Evolutionary conservation across 2,329 filamentous ascomycete species (phyloP), one percentile per base, ranked within the genome.

Genomic region (Thielaviopsis euricoi): DNA sequence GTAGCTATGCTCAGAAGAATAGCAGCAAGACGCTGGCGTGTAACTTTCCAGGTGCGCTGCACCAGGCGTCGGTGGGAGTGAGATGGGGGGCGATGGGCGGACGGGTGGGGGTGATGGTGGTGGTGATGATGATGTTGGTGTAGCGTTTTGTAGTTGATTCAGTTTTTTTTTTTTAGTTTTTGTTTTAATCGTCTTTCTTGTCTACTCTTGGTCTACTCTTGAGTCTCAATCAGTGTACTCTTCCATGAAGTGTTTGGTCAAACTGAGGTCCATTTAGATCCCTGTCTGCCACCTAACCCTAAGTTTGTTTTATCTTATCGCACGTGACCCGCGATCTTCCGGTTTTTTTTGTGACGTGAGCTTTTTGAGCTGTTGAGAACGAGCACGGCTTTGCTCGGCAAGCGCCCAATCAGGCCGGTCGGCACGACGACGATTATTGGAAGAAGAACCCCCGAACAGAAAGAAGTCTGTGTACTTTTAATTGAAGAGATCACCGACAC

Each of bases 1-100:
- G 64, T 26, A 72, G 70, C 54, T 73, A 73, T 53, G 71, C 65
- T 2, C 65, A 68, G 22, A 60, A 64, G 21, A 55, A 56, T 10
- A 62, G 65, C 25, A 62, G 59, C 21, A 53, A 61, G 17, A 60
- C 61, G 1, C 64, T 71, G 19, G 65, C 67, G 4, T 73, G 71
- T 61, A 73, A 72, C 57, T 72, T 60, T 37, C 60, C 60, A 1
- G 57, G 55, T 10, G 59, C 59, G 4, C 49, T 60, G 52, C 59
- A 60, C 15, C 59, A 60, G 52, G 59, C 59, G 2, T 60, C 58
- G 55, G 22, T 17, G n/a, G 57, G 6, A 3, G 53, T 17, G 21
- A 33, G 48, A 6, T 10, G 7, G 21, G 17, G 22, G 17, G 50
- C 19, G 2, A 23, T 58, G n/a, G 56, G 33, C 37, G 25, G 10